Evolutionary conservation across 176 grass and related monocot species (phyloP).

Genomic region (Oryza longistaminata): DNA sequence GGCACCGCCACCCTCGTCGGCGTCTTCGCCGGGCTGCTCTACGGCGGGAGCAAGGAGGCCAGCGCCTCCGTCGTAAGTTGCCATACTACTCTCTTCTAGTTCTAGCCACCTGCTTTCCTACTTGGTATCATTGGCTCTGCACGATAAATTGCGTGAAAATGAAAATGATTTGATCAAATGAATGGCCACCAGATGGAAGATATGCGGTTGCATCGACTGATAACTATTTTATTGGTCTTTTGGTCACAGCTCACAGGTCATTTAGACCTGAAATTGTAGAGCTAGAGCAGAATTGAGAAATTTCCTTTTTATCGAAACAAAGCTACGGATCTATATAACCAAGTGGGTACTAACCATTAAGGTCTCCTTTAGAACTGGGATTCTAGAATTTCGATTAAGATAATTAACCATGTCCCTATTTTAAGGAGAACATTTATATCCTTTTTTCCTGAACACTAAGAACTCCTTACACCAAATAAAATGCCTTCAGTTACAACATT

Average conservation of each 20-base stretch:
- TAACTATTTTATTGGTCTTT: neutral
- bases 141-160: neutral
- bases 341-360: conserved; percentile 6
- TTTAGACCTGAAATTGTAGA: neutral
- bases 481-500: conserved; percentile 3
- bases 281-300: neutral
- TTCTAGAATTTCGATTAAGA: neutral
- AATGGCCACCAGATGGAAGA: neutral
- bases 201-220: neutral
- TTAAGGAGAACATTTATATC: neutral
- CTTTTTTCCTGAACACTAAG: neutral
- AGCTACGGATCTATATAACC: neutral
- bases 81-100: neutral
- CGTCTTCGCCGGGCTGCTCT: conserved; percentile 75
- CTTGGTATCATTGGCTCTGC: neutral
- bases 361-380: neutral
- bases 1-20: conserved; percentile 75
- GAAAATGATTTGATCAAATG: neutral
- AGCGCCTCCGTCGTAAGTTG: conserved; percentile 66
- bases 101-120: neutral
- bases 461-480: neutral
- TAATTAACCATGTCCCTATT: neutral
- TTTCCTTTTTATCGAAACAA: neutral
- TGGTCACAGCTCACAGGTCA: neutral
- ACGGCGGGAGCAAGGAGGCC: conserved; percentile 88